Conservation (phyloP, 768 basidiomycete species). For the Lactifluus rugatus region DNA sequence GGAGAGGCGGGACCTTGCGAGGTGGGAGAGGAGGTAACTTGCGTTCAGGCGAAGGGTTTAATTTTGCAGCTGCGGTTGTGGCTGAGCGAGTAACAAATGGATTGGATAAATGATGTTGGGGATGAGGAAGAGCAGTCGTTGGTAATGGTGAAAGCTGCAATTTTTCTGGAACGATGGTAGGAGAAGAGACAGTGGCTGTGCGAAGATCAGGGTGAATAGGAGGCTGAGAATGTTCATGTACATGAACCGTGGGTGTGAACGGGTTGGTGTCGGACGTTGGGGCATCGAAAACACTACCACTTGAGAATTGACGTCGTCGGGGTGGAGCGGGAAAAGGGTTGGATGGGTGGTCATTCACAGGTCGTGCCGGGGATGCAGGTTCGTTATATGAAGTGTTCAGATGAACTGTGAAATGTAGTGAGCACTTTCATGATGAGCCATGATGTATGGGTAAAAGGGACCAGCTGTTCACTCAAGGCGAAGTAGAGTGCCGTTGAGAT, state of each 20-base stretch:
- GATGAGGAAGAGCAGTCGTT: neutral
- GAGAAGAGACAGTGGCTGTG: slow-evolving; percentile 9
- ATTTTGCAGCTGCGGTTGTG: neutral
- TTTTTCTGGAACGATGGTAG: slow-evolving; percentile 9
- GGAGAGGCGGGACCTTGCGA: slow-evolving; percentile 16
- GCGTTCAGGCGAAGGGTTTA: slow-evolving; percentile 15
- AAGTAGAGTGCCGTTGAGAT: neutral
- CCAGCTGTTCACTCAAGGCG: neutral
- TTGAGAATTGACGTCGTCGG: slow-evolving; percentile 14
- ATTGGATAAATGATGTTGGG: slow-evolving; percentile 17
- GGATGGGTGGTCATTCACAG: slow-evolving; percentile 11
- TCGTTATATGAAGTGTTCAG: slow-evolving; percentile 3
- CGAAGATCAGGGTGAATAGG: slow-evolving; percentile 17
- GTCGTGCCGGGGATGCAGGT: slow-evolving; percentile 7
- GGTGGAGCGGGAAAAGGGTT: slow-evolving; percentile 9
- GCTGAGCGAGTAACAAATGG: slow-evolving; percentile 19
- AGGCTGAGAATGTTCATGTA: slow-evolving; percentile 12
- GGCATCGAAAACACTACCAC: slow-evolving; percentile 10
- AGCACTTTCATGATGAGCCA: neutral
- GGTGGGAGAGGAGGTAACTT: slow-evolving; percentile 15
- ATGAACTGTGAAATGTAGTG: neutral
- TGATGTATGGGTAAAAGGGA: neutral
- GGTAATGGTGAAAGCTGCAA: neutral
- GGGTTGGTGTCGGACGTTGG: slow-evolving; percentile 20
- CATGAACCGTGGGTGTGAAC: slow-evolving; percentile 6